Evolutionary conservation across 2,329 filamentous ascomycete genomes (phyloP).

Genomic region (Cladosporium sp.): DNA sequence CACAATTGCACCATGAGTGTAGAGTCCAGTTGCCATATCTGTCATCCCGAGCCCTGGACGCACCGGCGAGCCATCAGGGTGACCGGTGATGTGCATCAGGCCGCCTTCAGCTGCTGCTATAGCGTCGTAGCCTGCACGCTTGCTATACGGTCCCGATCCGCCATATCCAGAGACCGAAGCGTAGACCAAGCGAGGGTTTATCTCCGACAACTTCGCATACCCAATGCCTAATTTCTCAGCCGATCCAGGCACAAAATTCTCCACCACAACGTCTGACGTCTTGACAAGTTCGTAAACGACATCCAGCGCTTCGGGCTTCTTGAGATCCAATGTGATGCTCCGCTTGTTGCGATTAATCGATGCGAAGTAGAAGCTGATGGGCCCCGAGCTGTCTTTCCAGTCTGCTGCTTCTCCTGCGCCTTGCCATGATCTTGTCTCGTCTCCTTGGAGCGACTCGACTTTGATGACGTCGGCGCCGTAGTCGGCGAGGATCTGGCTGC

Average conservation of each 20-base stretch:
- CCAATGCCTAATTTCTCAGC: constrained; percentile 45
- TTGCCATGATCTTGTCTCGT: constrained; percentile 37
- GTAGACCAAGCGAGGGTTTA: constrained; percentile 45
- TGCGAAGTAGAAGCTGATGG: constrained; percentile 47
- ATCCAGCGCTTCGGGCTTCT: constrained; percentile 39
- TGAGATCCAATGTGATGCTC: constrained; percentile 42
- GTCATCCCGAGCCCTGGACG: constrained; percentile 46
- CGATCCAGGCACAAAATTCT: constrained; percentile 48
- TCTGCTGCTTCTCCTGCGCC: constrained; percentile 32
- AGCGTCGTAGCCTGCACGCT: constrained; percentile 48
- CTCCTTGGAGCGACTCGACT: constrained; percentile 32
- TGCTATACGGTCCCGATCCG: constrained; percentile 43
- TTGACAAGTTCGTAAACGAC: constrained; percentile 41
- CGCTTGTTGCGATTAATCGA: constrained; percentile 49
- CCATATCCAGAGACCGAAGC: constrained; percentile 49
- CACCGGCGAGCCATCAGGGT: constrained; percentile 43
- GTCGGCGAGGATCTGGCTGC: constrained; percentile 32
- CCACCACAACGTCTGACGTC: constrained; percentile 43
- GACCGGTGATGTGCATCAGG: constrained; percentile 47
- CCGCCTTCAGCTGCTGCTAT: constrained; percentile 48
- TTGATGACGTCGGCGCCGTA: constrained; percentile 37
- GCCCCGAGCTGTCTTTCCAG: constrained; percentile 30
- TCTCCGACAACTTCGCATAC: constrained; percentile 39
- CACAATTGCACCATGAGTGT: constrained; percentile 48
- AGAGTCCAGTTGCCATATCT: constrained; percentile 49